Evolutionary conservation across 805 yeast genomes (phyloP), one percentile per base, ranked within the genome.

Genomic region (Saccharomyces paradoxus): DNA sequence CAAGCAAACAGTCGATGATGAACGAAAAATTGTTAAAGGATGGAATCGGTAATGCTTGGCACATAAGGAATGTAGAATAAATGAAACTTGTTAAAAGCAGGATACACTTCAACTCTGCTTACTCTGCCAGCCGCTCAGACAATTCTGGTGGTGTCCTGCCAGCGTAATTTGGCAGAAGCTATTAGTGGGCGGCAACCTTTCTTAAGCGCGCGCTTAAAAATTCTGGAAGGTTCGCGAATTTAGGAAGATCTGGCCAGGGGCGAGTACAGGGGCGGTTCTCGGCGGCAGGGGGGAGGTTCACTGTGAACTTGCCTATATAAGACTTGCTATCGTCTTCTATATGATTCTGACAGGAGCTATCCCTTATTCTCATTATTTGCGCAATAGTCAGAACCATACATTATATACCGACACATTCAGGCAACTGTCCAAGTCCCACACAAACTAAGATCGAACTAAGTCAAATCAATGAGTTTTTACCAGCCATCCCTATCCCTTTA

Each of bases 401-500:
- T 37, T 8, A 37, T 17, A 37, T 37, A 37, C 13, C 7, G 44
- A 17, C 44, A 37, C 3, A 8, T 17, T 17, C 22, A 37, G 44
- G 22, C 44, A 37, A 37, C 4, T 17, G 17, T 37, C 12, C 4
- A 17, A 8, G 13, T 37, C 24, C 24, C 24, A 3, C 44, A 17
- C 17, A 37, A 17, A 32, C 4, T 37, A 37, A 17, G 24, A 17
- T 17, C 24, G 17, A 17, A 37, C 22, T 9, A 2, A 37, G 4
- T 4, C 17, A 17, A 17, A 37, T 4, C 22, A 37, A 67, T 67
- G 71, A 67, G 67, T 48, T 67, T 63, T 48, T 63, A 66, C 49
- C 68, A 66, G 55, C 69, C 69, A 48, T 61, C 68, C 17, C 31
- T 66, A 52, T 67, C 71, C 0, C 51, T 66, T 21, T 66, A 64